These are phyloP conservation scores for Diaporthe vaccinii DNA, from an alignment of 2,329 filamentous ascomycete genomes.

Conservation along the genomic window DNA sequence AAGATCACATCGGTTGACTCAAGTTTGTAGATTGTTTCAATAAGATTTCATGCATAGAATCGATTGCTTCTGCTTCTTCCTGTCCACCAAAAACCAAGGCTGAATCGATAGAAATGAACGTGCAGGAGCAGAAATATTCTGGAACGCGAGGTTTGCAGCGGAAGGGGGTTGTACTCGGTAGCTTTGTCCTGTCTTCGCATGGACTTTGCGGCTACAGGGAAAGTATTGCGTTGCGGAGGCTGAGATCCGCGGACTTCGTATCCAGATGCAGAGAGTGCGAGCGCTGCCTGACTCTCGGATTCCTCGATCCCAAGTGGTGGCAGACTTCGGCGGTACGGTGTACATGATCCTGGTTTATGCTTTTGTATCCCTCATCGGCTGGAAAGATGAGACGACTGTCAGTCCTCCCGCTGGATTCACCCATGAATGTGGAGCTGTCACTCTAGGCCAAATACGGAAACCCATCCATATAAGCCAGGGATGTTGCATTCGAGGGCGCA, in stretches of 20 bases:
- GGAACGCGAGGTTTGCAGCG: background rate
- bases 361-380: background rate
- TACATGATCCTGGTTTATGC: background rate
- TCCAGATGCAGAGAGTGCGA: background rate
- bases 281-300: background rate
- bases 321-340: background rate
- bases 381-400: constrained; percentile 18
- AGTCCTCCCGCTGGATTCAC: background rate
- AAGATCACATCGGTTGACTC: too few relatives aligned
- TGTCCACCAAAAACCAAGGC: too few relatives aligned
- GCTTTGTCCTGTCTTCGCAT: background rate
- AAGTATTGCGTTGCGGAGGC: background rate
- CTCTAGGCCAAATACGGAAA: constrained; percentile 16
- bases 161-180: background rate
- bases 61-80: background rate
- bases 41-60: background rate
- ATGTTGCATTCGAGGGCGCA: background rate
- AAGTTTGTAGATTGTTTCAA: too few relatives aligned
- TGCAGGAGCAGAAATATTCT: background rate
- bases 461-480: constrained; percentile 11
- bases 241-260: background rate
- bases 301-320: background rate
- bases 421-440: constrained; percentile 28
- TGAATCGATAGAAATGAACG: background rate
- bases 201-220: background rate